Conservation (phyloP, 352 stramenopile genomes). For the Halophytophthora batemanensis region DNA sequence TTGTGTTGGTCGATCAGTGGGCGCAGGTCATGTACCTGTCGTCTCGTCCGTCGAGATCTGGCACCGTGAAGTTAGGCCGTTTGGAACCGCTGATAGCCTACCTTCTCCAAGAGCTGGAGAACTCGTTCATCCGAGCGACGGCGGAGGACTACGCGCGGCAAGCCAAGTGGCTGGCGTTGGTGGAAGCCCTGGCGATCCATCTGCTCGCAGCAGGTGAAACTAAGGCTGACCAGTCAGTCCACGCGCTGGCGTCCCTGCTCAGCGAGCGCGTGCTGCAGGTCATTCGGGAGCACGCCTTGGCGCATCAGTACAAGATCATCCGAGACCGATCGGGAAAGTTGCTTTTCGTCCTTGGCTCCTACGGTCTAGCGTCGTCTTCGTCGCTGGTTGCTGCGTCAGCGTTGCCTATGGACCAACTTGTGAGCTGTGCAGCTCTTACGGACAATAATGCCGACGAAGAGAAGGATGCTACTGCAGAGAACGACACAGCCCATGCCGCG, state of each 20-base stretch:
- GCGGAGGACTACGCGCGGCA: slow-evolving; percentile 67
- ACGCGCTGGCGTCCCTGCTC: slow-evolving; percentile 21
- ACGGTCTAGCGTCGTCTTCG: slow-evolving; percentile 3
- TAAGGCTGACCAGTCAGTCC: slow-evolving; percentile 3
- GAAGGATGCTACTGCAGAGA: slow-evolving; percentile 6
- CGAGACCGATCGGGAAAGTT: slow-evolving; percentile 56
- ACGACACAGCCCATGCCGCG: slow-evolving; percentile 15
- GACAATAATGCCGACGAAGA: slow-evolving; percentile 4
- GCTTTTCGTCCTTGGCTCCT: slow-evolving; percentile 48
- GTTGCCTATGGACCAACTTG: slow-evolving; percentile 19
- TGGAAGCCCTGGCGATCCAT: slow-evolving; percentile 51
- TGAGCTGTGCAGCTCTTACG: slow-evolving; percentile 5
- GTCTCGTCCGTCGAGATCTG: slow-evolving; percentile 29
- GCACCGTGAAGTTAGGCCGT: slow-evolving; percentile 14
- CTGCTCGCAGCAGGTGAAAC: slow-evolving; percentile 27
- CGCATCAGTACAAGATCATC: slow-evolving; percentile 81
- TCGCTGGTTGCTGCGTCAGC: neutral
- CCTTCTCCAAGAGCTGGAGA: slow-evolving; percentile 47
- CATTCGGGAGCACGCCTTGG: slow-evolving; percentile 44
- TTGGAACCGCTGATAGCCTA: slow-evolving; percentile 24
- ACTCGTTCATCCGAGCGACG: slow-evolving; percentile 53
- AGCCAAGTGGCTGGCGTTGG: slow-evolving; percentile 68
- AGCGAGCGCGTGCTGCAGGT: slow-evolving; percentile 31
- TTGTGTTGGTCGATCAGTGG: slow-evolving; percentile 58
- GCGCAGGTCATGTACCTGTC: slow-evolving; percentile 53